Percentiles rank a stretch among this genome's conserved stretches.
phyloP scores from a whole-genome alignment of 2,329 filamentous ascomycete genomes.

The Cladosporium sphaerospermum region DNA sequence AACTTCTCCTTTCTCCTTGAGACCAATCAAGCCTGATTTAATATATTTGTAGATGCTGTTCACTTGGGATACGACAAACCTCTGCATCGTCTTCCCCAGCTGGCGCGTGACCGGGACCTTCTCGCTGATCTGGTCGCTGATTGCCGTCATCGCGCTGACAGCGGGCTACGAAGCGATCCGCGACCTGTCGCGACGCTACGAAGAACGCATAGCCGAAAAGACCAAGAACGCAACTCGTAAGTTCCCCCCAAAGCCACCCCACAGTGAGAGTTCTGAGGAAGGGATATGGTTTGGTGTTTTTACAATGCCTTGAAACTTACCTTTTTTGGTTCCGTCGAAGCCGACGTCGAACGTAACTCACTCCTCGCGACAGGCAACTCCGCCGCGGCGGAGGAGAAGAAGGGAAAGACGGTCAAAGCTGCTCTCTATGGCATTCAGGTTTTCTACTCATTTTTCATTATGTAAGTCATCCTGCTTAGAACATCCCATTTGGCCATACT shows the following conservation, averaged over 20 bases:
- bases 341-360: slow-evolving; percentile 53
- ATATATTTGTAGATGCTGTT: slow-evolving; percentile 73
- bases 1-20: not conserved
- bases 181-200: slow-evolving; percentile 69
- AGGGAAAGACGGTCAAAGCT: slow-evolving; percentile 72
- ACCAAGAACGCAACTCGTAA: slow-evolving; percentile 38
- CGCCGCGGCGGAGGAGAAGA: slow-evolving; percentile 51
- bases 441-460: slow-evolving; percentile 99
- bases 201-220: slow-evolving; percentile 48
- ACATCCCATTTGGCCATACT: not conserved
- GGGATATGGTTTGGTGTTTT: slow-evolving; percentile 1
- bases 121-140: slow-evolving; percentile 73
- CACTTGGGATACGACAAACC: slow-evolving; percentile 87
- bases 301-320: slow-evolving; percentile 8
- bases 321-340: not conserved
- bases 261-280: not conserved
- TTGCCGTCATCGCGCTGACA: slow-evolving; percentile 73
- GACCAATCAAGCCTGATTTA: slow-evolving; percentile 52
- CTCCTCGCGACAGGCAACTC: slow-evolving; percentile 69
- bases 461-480: slow-evolving; percentile 57
- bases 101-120: slow-evolving; percentile 76
- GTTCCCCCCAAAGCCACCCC: slow-evolving; percentile 15
- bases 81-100: slow-evolving; percentile 90
- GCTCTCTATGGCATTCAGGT: slow-evolving; percentile 85
- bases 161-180: slow-evolving; percentile 92